Evolutionary conservation across 352 stramenopile species (phyloP).

Genomic region (Pythium volutum): DNA sequence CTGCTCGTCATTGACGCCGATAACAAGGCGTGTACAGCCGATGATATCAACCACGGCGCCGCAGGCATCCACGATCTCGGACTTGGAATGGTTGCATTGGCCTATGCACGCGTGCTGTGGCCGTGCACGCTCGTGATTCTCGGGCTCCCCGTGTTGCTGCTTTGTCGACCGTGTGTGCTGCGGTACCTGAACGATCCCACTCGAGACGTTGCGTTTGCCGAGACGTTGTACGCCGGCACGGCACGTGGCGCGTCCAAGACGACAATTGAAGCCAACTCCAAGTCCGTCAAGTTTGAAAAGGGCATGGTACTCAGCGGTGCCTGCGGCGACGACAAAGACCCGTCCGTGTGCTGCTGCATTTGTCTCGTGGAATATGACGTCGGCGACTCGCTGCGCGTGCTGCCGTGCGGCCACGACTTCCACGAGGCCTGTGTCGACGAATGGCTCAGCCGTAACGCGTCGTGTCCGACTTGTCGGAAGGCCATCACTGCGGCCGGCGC

Average conservation of each 20-base stretch:
- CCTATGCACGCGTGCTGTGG: conserved; percentile 27
- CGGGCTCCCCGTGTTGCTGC: conserved; percentile 14
- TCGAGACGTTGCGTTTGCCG: conserved; percentile 10
- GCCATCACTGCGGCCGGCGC: background rate
- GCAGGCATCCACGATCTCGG: conserved; percentile 19
- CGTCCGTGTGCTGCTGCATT: conserved; percentile 21
- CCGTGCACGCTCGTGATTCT: conserved; percentile 24
- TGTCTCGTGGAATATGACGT: conserved; percentile 26
- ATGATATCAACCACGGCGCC: background rate
- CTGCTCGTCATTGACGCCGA: conserved; percentile 23
- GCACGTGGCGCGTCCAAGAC: conserved; percentile 14
- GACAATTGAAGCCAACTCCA: conserved; percentile 19
- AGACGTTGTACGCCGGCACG: conserved; percentile 6
- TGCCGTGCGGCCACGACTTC: conserved; percentile 25
- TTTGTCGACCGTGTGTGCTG: conserved; percentile 23
- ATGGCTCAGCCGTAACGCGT: conserved; percentile 24
- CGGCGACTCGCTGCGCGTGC: conserved; percentile 16
- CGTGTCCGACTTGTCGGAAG: conserved; percentile 25
- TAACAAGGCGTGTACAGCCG: conserved; percentile 7
- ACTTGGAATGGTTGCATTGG: conserved; percentile 14
- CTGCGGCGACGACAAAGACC: conserved; percentile 1
- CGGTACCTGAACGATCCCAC: conserved; percentile 14
- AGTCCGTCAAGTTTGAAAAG: conserved; percentile 13
- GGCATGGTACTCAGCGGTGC: background rate
- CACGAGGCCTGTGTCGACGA: conserved; percentile 25